These are phyloP conservation scores for Rhodotorula babjevae DNA, from an alignment of 768 basidiomycete species.

Conservation along the genomic window DNA sequence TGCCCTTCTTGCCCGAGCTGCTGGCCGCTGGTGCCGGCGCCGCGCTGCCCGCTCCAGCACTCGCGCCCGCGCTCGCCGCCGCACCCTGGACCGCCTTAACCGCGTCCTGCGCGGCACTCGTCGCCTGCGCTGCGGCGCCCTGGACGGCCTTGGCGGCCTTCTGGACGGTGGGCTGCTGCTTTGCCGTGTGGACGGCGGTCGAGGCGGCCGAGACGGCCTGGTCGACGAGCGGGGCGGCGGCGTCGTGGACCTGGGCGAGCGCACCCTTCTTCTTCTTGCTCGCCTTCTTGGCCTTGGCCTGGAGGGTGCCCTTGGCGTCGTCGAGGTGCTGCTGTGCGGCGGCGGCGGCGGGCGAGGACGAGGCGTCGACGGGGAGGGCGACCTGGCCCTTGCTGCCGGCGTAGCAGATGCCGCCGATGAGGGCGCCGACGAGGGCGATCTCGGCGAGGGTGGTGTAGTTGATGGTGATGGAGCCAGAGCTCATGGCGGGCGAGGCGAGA, in stretches of 20 bases:
- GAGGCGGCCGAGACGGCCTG: not conserved
- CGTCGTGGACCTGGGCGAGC: not conserved
- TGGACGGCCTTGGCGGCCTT: not conserved
- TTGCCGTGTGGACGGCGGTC: not conserved
- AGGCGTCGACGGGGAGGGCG: not conserved
- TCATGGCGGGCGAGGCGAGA: slow-evolving; percentile 2
- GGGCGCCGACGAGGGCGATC: slow-evolving; percentile 16
- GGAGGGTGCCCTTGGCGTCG: no score
- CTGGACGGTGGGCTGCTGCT: not conserved
- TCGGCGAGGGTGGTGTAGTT: slow-evolving; percentile 28
- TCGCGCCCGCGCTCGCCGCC: not conserved
- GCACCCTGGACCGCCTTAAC: not conserved
- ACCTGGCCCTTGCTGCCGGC: not conserved
- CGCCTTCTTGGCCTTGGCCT: slow-evolving; percentile 11
- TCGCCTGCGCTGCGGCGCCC: not conserved
- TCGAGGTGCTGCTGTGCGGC: not conserved
- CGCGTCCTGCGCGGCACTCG: not conserved
- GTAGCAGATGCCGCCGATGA: slow-evolving; percentile 24
- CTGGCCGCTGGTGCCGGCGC: no score
- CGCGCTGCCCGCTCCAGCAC: not conserved
- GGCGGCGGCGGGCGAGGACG: not conserved
- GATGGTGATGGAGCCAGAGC: slow-evolving; percentile 12
- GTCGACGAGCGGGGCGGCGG: not conserved
- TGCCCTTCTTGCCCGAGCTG: slow-evolving; percentile 18
- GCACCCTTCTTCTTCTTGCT: slow-evolving; percentile 23